Evolutionary conservation across 2,329 filamentous ascomycete genomes (phyloP).

Genomic region (Orbilia javanica): DNA sequence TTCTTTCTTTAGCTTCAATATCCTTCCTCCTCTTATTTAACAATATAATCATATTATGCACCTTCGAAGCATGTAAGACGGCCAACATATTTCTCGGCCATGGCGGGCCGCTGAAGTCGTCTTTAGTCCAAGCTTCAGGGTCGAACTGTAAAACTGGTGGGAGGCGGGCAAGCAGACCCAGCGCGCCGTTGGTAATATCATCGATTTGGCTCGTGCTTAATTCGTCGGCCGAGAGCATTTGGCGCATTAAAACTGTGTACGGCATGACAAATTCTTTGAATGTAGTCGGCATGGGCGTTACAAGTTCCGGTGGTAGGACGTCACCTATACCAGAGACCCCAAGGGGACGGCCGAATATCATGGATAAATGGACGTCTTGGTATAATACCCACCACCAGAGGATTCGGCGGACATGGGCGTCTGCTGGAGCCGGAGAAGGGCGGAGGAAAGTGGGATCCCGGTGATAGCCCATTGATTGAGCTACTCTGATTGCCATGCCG

Average conservation of each 20-base stretch:
- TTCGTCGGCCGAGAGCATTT: slow-evolving; percentile 42
- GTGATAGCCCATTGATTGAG: slow-evolving; percentile 56
- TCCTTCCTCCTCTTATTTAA: slow-evolving; percentile 49
- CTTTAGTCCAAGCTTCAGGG: slow-evolving; percentile 33
- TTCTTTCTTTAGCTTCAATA: slow-evolving; percentile 10
- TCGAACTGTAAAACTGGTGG: slow-evolving; percentile 42
- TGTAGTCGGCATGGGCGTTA: slow-evolving; percentile 48
- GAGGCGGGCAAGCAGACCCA: slow-evolving; percentile 26
- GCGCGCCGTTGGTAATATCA: slow-evolving; percentile 20
- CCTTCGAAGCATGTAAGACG: slow-evolving; percentile 50
- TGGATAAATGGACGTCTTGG: slow-evolving; percentile 53
- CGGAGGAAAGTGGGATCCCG: slow-evolving; percentile 43
- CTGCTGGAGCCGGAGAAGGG: slow-evolving; percentile 33
- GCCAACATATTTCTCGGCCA: slow-evolving; percentile 56
- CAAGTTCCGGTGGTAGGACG: slow-evolving; percentile 43
- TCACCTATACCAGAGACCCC: slow-evolving; percentile 53
- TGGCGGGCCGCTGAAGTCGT: slow-evolving; percentile 43
- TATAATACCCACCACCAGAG: slow-evolving; percentile 57
- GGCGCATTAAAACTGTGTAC: slow-evolving; percentile 53
- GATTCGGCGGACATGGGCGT: slow-evolving; percentile 50
- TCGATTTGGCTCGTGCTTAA: slow-evolving; percentile 34
- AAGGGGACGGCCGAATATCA: slow-evolving; percentile 54
- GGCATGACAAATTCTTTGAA: slow-evolving; percentile 54
- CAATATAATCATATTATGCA: slow-evolving; percentile 55
- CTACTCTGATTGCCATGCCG: slow-evolving; percentile 54